Conservation (phyloP, 305 asterid species). For the Fraxinus nigra region DNA sequence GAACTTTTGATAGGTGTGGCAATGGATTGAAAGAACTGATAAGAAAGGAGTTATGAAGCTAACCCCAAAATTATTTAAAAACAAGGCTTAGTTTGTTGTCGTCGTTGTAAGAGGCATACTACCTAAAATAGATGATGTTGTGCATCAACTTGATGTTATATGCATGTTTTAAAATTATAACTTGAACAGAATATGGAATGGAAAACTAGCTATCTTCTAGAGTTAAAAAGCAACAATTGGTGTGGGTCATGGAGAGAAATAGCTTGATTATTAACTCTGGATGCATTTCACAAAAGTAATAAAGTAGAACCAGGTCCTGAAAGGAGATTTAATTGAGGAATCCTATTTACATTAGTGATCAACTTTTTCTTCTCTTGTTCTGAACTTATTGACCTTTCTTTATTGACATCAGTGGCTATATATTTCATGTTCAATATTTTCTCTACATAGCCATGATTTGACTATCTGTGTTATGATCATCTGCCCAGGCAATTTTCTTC, state of each 20-base stretch:
- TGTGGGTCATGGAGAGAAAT: background rate
- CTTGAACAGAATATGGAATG: background rate
- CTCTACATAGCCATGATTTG: conserved; percentile 4
- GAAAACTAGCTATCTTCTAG: background rate
- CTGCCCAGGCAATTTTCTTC: background rate
- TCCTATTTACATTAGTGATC: background rate
- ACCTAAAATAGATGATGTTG: background rate
- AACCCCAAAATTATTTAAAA: background rate
- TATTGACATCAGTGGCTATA: background rate
- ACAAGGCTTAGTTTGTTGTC: background rate
- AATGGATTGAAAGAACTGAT: background rate
- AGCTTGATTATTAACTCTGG: background rate
- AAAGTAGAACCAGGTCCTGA: conserved; percentile 1
- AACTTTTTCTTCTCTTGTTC: background rate
- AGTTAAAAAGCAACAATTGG: background rate
- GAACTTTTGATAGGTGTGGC: background rate
- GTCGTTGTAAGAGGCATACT: background rate
- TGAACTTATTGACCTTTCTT: background rate
- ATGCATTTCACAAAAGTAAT: background rate
- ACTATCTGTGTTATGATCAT: background rate
- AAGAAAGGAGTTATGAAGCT: background rate
- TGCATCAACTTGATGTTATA: background rate
- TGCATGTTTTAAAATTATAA: background rate
- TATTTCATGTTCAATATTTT: background rate
- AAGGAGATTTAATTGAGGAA: background rate